Conservation (phyloP, 768 basidiomycete genomes). For the Boletus sp. region DNA sequence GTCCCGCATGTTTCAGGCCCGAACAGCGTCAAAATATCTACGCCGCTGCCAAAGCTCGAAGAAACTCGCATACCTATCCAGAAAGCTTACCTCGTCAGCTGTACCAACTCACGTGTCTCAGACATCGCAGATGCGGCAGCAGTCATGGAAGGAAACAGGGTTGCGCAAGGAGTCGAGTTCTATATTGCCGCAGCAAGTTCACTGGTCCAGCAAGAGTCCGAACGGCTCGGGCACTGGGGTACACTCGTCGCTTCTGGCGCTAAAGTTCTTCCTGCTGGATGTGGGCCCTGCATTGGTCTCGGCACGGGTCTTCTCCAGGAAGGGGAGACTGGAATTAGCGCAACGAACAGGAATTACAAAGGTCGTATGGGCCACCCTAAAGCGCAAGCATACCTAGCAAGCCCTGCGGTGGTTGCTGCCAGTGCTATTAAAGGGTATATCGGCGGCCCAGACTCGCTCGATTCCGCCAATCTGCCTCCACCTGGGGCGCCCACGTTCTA, state of each 20-base stretch:
- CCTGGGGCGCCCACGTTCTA: constrained; percentile 56
- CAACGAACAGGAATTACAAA: constrained; percentile 98
- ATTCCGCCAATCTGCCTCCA: constrained; percentile 49
- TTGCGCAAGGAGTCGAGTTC: constrained; percentile 90
- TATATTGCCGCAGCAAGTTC: constrained; percentile 97
- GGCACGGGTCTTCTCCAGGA: constrained; percentile 92
- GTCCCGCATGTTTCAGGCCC: constrained; percentile 96
- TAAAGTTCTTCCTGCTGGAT: constrained; percentile 89
- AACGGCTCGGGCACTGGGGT: constrained; percentile 84
- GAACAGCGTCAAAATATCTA: constrained; percentile 97
- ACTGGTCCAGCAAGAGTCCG: constrained; percentile 86
- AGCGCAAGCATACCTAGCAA: constrained; percentile 92
- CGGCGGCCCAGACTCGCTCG: constrained; percentile 70
- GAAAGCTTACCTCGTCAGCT: constrained; percentile 97
- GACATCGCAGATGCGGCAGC: constrained; percentile 90
- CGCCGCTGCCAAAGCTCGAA: constrained; percentile 81
- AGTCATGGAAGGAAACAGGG: constrained; percentile 77
- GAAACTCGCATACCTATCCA: constrained; percentile 74
- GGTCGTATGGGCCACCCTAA: constrained; percentile 97
- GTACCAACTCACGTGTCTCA: constrained; percentile 95
- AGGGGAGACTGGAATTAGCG: constrained; percentile 93
- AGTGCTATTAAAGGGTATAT: constrained; percentile 93
- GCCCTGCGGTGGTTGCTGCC: constrained; percentile 95
- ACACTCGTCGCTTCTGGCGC: constrained; percentile 84
- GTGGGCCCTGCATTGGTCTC: constrained; percentile 97